Base-by-base conservation (phyloP, 1,284 basidiomycete species). In the Rhizopogon hawkerae region DNA sequence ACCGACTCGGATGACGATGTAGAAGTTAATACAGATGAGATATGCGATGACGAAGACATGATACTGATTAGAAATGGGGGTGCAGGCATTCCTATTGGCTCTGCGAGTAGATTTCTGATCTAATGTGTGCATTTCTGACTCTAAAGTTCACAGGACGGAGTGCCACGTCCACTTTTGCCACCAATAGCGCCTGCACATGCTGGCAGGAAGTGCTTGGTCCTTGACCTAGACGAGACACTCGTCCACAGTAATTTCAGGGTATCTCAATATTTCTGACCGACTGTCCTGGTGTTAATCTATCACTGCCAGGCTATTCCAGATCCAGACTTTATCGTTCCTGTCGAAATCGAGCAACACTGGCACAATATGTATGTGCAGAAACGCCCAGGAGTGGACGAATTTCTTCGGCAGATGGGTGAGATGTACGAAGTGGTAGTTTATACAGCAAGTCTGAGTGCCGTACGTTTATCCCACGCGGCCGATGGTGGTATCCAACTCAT, bases 301-400 rank as follows among this genome's bases (percentile, higher is more conserved):
- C 11, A 29, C 35, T 33, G 48, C 10, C 64, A 92, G 90, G 86
- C 92, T 57, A 87, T 95, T 57, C 87, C 85, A 53, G 84, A 90
- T 60, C 90, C 92, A 33, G 93, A 98, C 70, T 98, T 92, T 64
- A 87, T 96, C 56, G 92, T 98, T 0, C 93, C 93, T 1, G 94
- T 98, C 38, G 92, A 96, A 70, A 96, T 98, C 58, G 94, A 98
- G 63, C 89, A 87, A 54, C 83, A 92, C 59, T 89, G 86, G 73
- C 93, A 97, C 69, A 96, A 95, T 61, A 91, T 96, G 53, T 96
- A 96, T 68, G 93, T 96, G 36, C 90, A 97, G 69, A 98, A 98
- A 69, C 83, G 94, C 41, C 93, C 94, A 1, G 94, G 94, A 9
- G 93, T 98, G 24, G 94, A 98, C 70, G 84, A 85, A 60, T 98